phyloP scores from a whole-genome alignment of 306 rosid species.

The Quercus variabilis region DNA sequence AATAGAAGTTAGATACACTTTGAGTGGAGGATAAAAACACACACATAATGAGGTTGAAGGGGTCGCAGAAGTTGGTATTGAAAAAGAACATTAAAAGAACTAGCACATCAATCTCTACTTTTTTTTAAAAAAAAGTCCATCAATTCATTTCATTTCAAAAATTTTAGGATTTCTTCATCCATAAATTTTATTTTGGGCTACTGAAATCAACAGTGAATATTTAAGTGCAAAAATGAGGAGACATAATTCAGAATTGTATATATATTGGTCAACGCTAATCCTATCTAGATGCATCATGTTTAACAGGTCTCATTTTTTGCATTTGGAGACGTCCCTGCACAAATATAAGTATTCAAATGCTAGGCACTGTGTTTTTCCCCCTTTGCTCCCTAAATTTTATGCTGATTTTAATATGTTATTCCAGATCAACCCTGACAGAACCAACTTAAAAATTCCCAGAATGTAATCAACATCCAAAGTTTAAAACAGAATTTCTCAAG shows the following conservation, averaged over 20 bases:
- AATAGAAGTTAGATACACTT: not conserved
- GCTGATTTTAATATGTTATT: not conserved
- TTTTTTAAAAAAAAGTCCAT: not conserved
- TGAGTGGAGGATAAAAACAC: not conserved
- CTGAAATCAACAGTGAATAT: not conserved
- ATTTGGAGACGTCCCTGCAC: not conserved
- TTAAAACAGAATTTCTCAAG: not conserved
- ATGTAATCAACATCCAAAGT: not conserved
- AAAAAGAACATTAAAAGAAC: too few relatives aligned
- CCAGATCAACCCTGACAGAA: not conserved
- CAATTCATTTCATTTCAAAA: not conserved
- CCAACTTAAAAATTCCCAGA: not conserved
- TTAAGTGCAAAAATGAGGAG: not conserved
- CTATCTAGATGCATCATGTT: not conserved
- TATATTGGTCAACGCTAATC: not conserved
- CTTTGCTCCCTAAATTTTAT: not conserved
- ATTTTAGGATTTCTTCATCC: not conserved
- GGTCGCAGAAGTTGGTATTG: too few relatives aligned
- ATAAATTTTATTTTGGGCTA: not conserved
- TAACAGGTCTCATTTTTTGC: not conserved
- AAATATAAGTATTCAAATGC: not conserved
- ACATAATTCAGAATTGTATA: too few relatives aligned
- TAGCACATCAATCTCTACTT: too few relatives aligned
- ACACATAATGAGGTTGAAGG: not conserved
- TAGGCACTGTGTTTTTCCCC: not conserved